Base-by-base conservation (phyloP, 108 stramenopile species). In the Fragilaria radians region DNA sequence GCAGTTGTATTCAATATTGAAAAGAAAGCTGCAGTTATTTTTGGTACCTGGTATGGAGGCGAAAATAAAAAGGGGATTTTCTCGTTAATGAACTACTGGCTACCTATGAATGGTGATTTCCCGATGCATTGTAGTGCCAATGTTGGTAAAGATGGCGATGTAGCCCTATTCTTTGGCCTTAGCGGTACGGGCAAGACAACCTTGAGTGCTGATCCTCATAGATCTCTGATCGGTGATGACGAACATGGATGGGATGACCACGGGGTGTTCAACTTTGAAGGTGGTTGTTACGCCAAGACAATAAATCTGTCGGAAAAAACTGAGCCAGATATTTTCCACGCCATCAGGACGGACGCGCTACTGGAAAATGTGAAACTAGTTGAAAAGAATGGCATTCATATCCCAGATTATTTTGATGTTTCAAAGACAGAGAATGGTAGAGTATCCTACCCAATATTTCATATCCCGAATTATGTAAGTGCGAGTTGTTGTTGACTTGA, bases 31-130 rank as follows among this genome's bases (percentile, higher is more conserved):
- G 97, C 95, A 18, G 83, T 97, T 62, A 95, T 98, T 57, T 91
- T 93, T 52, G 97, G 96, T 11, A 98, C 97, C 7, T 95, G 86
- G 85, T 98, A 98, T 64, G 97, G 97, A 28, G 97, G 96, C 49
- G 97, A 98, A 74, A 98, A 96, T 73, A 98, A 98, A 74, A 98
- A 98, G 82, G 97, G 97, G 5, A 94, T 97, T 63, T 98, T 98
- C 61, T 90, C 93, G n/a, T 65, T 98, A 57, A 97, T 98, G 96
- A 97, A 98, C 74, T 95, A 95, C 72, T 94, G 91, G 91, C 74
- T 96, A 53, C 96, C 97, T 22, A 86, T 97, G 79, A 70, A 78
- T 48, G 82, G 82, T 33, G 80, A 85, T 54, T 82, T 98, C 65
- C 81, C 97, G 33, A 98, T 98, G 97, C 97, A 98, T 77, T 98